Base-by-base conservation (phyloP, 257 asterid species). In the Handroanthus guayacan region DNA sequence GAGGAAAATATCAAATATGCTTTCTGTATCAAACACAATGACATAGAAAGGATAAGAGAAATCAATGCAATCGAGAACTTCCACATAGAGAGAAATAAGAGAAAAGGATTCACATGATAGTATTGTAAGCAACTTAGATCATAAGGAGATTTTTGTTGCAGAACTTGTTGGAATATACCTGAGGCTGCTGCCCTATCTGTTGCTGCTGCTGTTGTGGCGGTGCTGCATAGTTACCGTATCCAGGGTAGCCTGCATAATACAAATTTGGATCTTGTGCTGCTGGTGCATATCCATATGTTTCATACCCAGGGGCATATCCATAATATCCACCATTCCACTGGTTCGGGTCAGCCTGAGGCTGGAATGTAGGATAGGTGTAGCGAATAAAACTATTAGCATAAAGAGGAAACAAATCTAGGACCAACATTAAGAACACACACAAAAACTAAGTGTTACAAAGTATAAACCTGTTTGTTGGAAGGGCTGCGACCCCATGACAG, bases 401-500 rank as follows among this genome's bases (percentile, higher is more conserved):
- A 54, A 54, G 60, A n/a, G 4, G 31, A 54, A 39, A 5, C 5
- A 54, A 54, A 16, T 31, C 60, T 54, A 54, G 60, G 16, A 25
- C 54, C 1, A 60, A 60, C 16, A 72, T 20, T 14, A n/a, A 47
- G 16, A 31, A 67, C 12, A 57, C 5, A 18, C 38, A 5, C 54
- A 43, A 67, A 62, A 41, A 25, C 4, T 16, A 48, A 14, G 74
- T 6, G 48, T n/a, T n/a, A n/a, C n/a, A n/a, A n/a, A n/a, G 9
- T 2, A 69, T 12, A 13, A 60, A 87, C 95, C 93, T 86, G 95
- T 72, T 84, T 84, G 85, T 86, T 90, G 13, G 93, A 85, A 67
- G 91, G 90, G 80, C 88, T 88, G 58, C 89, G 96, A 37, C 96
- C 96, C 96, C 96, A 90, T 34, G 96, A 90, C 70, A 90, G 96